Evolutionary conservation across 2,329 filamentous ascomycete species (phyloP).

Genomic region (Pyrenochaeta sp.): DNA sequence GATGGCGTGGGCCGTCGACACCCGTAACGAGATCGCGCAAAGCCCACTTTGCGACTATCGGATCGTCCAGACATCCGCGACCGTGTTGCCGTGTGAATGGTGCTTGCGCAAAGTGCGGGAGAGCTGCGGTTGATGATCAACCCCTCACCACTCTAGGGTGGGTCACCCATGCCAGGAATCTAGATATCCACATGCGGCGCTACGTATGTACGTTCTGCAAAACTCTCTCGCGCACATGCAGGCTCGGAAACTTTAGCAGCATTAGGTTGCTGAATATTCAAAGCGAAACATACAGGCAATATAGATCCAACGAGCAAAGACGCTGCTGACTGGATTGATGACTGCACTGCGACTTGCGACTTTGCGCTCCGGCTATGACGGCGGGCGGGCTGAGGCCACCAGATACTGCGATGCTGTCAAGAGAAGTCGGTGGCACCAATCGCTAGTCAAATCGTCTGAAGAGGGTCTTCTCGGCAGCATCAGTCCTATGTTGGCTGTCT

Average conservation of each 20-base stretch:
- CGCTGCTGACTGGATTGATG: conserved; percentile 9
- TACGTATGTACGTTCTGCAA: conserved; percentile 36
- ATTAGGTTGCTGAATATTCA: background rate
- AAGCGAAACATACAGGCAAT: no score
- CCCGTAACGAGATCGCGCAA: conserved; percentile 33
- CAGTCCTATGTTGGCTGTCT: no score
- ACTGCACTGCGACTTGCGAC: conserved; percentile 17
- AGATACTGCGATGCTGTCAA: no score
- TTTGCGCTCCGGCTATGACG: no score
- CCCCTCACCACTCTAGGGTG: conserved; percentile 35
- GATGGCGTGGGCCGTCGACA: conserved; percentile 31
- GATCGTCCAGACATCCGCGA: conserved; percentile 28
- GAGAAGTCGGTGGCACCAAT: no score
- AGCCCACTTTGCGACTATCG: conserved; percentile 22
- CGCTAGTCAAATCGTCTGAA: no score
- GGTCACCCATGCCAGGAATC: conserved; percentile 32
- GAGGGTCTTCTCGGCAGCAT: no score
- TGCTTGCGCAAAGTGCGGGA: conserved; percentile 40
- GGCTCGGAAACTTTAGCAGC: conserved; percentile 22
- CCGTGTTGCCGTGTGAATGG: conserved; percentile 19
- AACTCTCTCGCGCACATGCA: conserved; percentile 40
- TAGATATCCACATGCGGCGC: conserved; percentile 36
- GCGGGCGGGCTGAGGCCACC: no score
- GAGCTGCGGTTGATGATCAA: conserved; percentile 29
- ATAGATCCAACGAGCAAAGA: no score